These are phyloP conservation scores for Russula earlei DNA, from an alignment of 768 basidiomycete genomes.

Conservation along the genomic window DNA sequence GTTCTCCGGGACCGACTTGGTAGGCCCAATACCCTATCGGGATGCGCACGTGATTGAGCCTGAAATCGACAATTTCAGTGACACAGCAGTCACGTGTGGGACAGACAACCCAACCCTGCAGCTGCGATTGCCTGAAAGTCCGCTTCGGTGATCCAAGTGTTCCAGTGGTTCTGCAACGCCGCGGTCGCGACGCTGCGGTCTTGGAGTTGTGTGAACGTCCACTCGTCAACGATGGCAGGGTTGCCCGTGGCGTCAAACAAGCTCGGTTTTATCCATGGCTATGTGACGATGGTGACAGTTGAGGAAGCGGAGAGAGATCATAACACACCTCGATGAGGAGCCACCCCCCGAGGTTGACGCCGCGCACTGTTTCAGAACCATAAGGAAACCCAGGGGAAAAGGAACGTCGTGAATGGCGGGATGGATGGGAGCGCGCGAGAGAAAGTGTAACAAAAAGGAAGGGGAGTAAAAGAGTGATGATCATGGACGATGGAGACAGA, in stretches of 20 bases:
- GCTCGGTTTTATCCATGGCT: constrained; percentile 74
- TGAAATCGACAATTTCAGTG: constrained; percentile 22
- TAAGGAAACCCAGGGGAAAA: constrained; percentile 59
- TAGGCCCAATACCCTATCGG: constrained; percentile 91
- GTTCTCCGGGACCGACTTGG: constrained; percentile 68
- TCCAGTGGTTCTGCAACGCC: constrained; percentile 58
- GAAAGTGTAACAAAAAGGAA: constrained; percentile 25
- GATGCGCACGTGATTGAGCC: constrained; percentile 73
- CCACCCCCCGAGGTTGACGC: constrained; percentile 75
- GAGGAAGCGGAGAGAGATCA: neutral
- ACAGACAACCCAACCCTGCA: constrained; percentile 48
- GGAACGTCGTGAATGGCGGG: constrained; percentile 1
- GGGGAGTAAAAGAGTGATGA: constrained; percentile 17
- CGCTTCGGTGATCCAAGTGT: constrained; percentile 73
- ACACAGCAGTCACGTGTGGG: neutral
- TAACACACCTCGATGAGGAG: constrained; percentile 41
- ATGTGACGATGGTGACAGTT: neutral
- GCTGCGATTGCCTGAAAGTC: constrained; percentile 70
- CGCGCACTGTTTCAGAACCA: constrained; percentile 62
- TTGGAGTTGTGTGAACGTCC: constrained; percentile 63
- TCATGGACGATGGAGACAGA: constrained; percentile 10
- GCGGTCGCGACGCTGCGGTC: constrained; percentile 36
- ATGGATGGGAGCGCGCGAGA: constrained; percentile 20
- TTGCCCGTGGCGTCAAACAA: constrained; percentile 61
- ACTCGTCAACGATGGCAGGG: constrained; percentile 58